Evolutionary conservation across 768 basidiomycete genomes (phyloP).

Genomic region (Pholiota molesta): DNA sequence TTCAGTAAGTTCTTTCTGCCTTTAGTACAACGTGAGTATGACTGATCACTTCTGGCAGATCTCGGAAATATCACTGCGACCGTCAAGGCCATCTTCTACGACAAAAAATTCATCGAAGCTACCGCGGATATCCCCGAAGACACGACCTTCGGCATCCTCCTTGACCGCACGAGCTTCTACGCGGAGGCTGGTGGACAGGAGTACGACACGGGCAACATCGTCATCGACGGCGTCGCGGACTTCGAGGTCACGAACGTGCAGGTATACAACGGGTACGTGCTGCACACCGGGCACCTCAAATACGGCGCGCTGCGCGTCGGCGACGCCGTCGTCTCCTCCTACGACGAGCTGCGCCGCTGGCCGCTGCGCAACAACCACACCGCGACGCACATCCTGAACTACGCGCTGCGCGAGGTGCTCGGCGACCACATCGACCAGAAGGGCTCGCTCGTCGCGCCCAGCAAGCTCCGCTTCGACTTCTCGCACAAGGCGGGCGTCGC

Average conservation of each 20-base stretch:
- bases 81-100: slow-evolving; percentile 84
- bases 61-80: slow-evolving; percentile 76
- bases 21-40: neutral
- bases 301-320: slow-evolving; percentile 83
- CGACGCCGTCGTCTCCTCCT: slow-evolving; percentile 84
- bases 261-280: slow-evolving; percentile 91
- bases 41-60: slow-evolving; percentile 43
- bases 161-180: slow-evolving; percentile 95
- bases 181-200: slow-evolving; percentile 98
- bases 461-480: slow-evolving; percentile 97
- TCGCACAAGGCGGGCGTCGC: slow-evolving; percentile 91
- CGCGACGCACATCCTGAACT: slow-evolving; percentile 98
- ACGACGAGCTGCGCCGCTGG: slow-evolving; percentile 96
- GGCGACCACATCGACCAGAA: slow-evolving; percentile 99
- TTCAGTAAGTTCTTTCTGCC: slow-evolving; percentile 62
- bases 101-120: slow-evolving; percentile 72
- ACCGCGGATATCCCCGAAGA: slow-evolving; percentile 69
- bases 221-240: slow-evolving; percentile 88
- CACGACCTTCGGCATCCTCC: slow-evolving; percentile 78
- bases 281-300: slow-evolving; percentile 89
- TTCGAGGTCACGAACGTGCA: slow-evolving; percentile 96
- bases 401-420: slow-evolving; percentile 85
- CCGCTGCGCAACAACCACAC: slow-evolving; percentile 98
- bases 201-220: slow-evolving; percentile 93
- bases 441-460: slow-evolving; percentile 94